A percentile compares a stretch with the other conserved stretches of the same genome.
phyloP scores from a whole-genome alignment of 2,329 filamentous ascomycete genomes.

The Phyllosticta citrichinensis region DNA sequence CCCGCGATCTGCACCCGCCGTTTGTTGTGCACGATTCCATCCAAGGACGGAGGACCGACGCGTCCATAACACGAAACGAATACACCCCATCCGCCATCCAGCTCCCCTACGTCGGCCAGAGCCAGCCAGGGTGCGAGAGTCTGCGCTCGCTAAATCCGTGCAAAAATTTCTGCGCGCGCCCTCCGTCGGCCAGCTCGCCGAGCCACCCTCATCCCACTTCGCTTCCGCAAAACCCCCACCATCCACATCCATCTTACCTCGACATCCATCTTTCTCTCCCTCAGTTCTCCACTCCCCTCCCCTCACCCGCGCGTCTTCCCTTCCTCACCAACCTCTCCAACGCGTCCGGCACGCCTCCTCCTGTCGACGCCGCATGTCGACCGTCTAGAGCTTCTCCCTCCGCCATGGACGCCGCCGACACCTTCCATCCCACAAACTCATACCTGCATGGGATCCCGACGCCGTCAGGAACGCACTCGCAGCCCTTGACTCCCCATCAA shows the following conservation, averaged over 20 bases:
- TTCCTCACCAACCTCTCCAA: background rate
- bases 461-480: conserved; percentile 9
- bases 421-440: conserved; percentile 5
- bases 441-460: conserved; percentile 10
- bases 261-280: background rate
- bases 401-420: conserved; percentile 11
- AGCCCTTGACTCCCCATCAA: conserved; percentile 11
- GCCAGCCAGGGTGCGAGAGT: background rate
- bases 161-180: conserved; percentile 8
- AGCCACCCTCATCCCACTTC: conserved; percentile 10
- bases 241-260: background rate
- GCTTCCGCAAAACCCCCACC: background rate
- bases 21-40: background rate
- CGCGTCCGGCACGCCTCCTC: background rate
- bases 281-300: conserved; percentile 2
- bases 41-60: background rate
- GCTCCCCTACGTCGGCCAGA: too few species aligned
- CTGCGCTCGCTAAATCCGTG: conserved; percentile 7
- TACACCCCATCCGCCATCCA: background rate
- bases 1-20: conserved; percentile 9
- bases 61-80: background rate
- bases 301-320: background rate
- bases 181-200: conserved; percentile 8
- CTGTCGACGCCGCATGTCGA: conserved; percentile 10
- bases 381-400: conserved; percentile 1